Evolutionary conservation across 169 alveolate genomes (phyloP).

Genomic region (Cytauxzoon felis): DNA sequence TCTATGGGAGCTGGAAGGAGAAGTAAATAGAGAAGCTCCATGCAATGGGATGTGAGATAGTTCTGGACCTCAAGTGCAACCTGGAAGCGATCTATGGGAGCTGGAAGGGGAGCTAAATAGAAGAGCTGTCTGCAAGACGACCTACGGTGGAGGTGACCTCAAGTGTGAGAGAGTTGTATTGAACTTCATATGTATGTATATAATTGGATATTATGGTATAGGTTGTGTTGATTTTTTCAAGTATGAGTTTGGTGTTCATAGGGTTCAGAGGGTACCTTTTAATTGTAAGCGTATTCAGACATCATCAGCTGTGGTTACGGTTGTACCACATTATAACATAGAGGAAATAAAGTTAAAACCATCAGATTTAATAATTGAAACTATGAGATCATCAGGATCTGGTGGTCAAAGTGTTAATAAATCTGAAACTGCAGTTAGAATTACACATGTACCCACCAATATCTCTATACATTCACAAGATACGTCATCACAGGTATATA

Average conservation of each 20-base stretch:
- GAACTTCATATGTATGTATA: too few relatives aligned
- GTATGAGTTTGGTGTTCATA: slow-evolving; percentile 78
- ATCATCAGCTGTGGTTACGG: slow-evolving; percentile 80
- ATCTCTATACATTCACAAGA: slow-evolving; percentile 65
- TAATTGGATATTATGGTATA: not conserved
- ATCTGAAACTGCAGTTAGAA: slow-evolving; percentile 88
- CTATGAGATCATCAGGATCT: slow-evolving; percentile 88
- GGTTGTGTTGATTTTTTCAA: slow-evolving; percentile 45
- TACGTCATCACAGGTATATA: slow-evolving; percentile 49
- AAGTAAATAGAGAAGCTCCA: too few relatives aligned
- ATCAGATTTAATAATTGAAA: slow-evolving; percentile 80
- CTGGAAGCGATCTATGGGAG: too few relatives aligned
- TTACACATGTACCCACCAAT: slow-evolving; percentile 89
- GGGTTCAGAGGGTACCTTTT: slow-evolving; percentile 87
- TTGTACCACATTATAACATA: slow-evolving; percentile 69
- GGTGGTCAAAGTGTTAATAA: slow-evolving; percentile 93
- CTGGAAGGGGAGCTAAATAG: too few relatives aligned
- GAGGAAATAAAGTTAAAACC: slow-evolving; percentile 60
- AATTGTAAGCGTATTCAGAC: slow-evolving; percentile 86
- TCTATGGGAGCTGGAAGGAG: too few relatives aligned
- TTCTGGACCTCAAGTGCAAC: too few relatives aligned
- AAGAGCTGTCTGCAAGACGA: too few relatives aligned
- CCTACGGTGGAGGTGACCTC: too few relatives aligned
- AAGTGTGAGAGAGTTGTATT: too few relatives aligned
- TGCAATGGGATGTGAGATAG: too few relatives aligned